A percentile compares a stretch with the other conserved stretches of the same genome.
Conservation (phyloP, 2,329 filamentous ascomycete species). For the Colletotrichum lindemuthianum region DNA sequence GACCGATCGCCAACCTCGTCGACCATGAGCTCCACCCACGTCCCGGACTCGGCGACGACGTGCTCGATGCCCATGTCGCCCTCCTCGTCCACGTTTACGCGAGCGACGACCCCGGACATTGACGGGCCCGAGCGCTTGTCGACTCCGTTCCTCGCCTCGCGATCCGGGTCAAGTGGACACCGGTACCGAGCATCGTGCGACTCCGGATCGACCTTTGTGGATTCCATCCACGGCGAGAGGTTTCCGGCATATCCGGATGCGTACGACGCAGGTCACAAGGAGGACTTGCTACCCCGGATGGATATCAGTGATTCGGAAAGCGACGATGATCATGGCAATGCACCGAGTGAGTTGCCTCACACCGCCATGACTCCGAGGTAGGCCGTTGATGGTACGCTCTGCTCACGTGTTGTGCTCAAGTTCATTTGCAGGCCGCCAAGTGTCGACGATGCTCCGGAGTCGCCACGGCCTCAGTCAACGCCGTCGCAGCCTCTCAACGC, state of each 20-base stretch:
- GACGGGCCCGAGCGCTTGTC: constrained; percentile 28
- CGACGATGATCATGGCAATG: constrained; percentile 20
- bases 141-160: constrained; percentile 26
- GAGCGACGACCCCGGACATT: constrained; percentile 36
- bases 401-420: constrained; percentile 2
- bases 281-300: constrained; percentile 44
- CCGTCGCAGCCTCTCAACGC: constrained; percentile 22
- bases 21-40: constrained; percentile 48
- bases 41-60: constrained; percentile 51
- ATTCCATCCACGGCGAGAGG: constrained; percentile 31
- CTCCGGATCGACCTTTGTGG: constrained; percentile 50
- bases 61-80: constrained; percentile 43
- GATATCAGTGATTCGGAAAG: constrained; percentile 22
- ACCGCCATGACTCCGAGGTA: constrained; percentile 31
- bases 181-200: constrained; percentile 41
- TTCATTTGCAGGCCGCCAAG: constrained; percentile 1
- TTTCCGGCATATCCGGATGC: constrained; percentile 31
- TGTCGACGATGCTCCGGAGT: constrained; percentile 10
- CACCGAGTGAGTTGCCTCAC: constrained; percentile 9
- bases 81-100: constrained; percentile 36
- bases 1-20: constrained; percentile 50
- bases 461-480: neutral
- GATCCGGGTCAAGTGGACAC: constrained; percentile 22
- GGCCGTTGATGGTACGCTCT: neutral
- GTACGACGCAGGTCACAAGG: constrained; percentile 38